A percentile compares a stretch with the other conserved stretches of the same genome.
Conservation (phyloP, 208 protist species). For the Leishmania martiniquensis region DNA sequence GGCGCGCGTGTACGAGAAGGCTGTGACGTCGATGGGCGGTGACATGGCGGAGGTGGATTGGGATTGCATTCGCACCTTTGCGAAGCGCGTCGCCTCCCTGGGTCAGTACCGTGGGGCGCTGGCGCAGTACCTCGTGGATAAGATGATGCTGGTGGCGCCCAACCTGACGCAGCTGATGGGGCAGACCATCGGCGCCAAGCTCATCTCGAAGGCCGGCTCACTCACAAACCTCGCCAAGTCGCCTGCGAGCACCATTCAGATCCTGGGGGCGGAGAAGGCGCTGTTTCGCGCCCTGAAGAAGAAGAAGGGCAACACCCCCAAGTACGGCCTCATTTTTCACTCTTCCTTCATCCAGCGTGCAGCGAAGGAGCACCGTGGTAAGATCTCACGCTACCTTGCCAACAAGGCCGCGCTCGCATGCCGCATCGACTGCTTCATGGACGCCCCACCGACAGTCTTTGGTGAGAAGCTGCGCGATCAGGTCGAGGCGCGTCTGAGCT, state of each 20-base stretch:
- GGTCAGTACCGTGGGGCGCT: conserved; percentile 93
- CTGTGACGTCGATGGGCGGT: conserved; percentile 97
- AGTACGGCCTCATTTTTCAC: conserved; percentile 99
- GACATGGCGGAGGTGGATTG: conserved; percentile 97
- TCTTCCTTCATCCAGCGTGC: conserved; percentile 98
- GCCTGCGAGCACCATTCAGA: conserved; percentile 99
- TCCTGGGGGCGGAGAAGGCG: conserved; percentile 99
- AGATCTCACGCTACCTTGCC: conserved; percentile 98
- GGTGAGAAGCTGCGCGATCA: conserved; percentile 97
- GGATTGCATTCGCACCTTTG: conserved; percentile 95
- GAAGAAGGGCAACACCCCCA: conserved; percentile 98
- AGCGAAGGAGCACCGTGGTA: conserved; percentile 97
- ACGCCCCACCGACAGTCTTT: conserved; percentile 91
- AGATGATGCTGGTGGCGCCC: conserved; percentile 97
- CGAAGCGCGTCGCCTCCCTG: conserved; percentile 94
- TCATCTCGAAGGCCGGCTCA: conserved; percentile 98
- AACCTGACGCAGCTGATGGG: conserved; percentile 99
- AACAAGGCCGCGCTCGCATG: conserved; percentile 98
- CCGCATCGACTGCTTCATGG: conserved; percentile 98
- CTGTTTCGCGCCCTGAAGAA: conserved; percentile 99
- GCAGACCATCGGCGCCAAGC: conserved; percentile 97
- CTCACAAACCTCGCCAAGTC: conserved; percentile 99
- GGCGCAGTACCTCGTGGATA: conserved; percentile 96
- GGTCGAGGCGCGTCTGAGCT: conserved; percentile 98
- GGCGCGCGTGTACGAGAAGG: conserved; percentile 91